Evolutionary conservation across 257 asterid genomes (phyloP).

Genomic region (Solanum peruvianum): DNA sequence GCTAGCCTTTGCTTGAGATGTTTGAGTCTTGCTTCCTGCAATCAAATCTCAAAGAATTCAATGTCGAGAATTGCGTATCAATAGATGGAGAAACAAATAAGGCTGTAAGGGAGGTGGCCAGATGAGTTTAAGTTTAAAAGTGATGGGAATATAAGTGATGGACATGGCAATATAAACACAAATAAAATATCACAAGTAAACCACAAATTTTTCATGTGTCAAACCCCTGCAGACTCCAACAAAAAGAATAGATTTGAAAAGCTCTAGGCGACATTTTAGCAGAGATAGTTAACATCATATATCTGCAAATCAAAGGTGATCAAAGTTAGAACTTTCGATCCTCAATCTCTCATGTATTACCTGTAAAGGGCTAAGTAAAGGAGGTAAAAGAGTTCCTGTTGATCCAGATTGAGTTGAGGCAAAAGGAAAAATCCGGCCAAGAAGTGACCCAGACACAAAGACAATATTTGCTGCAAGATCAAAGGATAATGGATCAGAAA

Average conservation of each 20-base stretch:
- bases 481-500: not conserved
- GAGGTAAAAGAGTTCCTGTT: slow-evolving; percentile 27
- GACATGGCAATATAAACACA: not conserved
- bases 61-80: not conserved
- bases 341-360: slow-evolving; percentile 21
- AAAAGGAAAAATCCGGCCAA: slow-evolving; percentile 76
- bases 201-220: not conserved
- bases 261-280: not conserved
- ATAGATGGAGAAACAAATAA: not conserved
- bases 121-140: not conserved
- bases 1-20: slow-evolving; percentile 64
- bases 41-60: slow-evolving; percentile 14
- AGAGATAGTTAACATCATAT: not conserved
- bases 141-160: not conserved
- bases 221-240: not conserved
- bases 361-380: slow-evolving; percentile 83
- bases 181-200: not conserved
- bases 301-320: not conserved
- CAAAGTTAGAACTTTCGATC: not conserved
- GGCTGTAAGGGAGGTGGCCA: not conserved
- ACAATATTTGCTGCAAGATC: slow-evolving; percentile 59
- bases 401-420: slow-evolving; percentile 34
- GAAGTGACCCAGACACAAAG: slow-evolving; percentile 63
- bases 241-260: not conserved
- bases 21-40: slow-evolving; percentile 78